phyloP scores from a whole-genome alignment of 805 yeast genomes.

The Zygosaccharomyces kombuchaensis region DNA sequence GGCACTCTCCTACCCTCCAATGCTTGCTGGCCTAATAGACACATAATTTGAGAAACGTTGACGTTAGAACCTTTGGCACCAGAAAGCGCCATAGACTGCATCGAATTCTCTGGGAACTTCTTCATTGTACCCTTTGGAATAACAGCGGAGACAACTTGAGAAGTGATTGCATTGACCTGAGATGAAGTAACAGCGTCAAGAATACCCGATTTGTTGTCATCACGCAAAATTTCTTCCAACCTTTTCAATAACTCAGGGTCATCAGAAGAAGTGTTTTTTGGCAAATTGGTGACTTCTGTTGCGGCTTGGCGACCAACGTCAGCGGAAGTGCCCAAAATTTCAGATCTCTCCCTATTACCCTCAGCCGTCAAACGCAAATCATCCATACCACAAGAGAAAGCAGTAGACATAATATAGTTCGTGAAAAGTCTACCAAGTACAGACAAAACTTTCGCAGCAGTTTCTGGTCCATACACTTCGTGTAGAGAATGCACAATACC shows the following conservation, averaged over 20 bases:
- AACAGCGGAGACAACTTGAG: conserved; percentile 91
- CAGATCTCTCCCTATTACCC: conserved; percentile 86
- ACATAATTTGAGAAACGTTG: conserved; percentile 98
- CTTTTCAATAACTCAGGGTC: conserved; percentile 81
- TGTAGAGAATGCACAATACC: conserved; percentile 96
- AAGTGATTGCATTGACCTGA: conserved; percentile 85
- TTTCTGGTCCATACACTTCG: conserved; percentile 88
- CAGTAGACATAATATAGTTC: conserved; percentile 84
- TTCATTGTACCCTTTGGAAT: conserved; percentile 96
- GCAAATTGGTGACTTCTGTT: conserved; percentile 85
- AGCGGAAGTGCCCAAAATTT: conserved; percentile 68
- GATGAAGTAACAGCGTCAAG: conserved; percentile 94
- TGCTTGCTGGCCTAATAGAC: conserved; percentile 98
- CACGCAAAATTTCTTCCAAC: conserved; percentile 91
- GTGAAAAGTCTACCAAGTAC: conserved; percentile 96
- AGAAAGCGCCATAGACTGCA: conserved; percentile 98
- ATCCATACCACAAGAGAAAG: conserved; percentile 99
- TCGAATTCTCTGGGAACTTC: conserved; percentile 88
- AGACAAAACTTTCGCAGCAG: conserved; percentile 84
- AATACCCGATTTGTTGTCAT: conserved; percentile 85
- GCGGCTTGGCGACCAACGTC: conserved; percentile 92
- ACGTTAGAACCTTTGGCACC: conserved; percentile 99
- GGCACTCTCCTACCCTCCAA: conserved; percentile 99
- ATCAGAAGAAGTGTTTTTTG: conserved; percentile 42
- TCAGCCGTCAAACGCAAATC: conserved; percentile 87